phyloP scores from a whole-genome alignment of 805 yeast genomes.

The Pichia eremophila region DNA sequence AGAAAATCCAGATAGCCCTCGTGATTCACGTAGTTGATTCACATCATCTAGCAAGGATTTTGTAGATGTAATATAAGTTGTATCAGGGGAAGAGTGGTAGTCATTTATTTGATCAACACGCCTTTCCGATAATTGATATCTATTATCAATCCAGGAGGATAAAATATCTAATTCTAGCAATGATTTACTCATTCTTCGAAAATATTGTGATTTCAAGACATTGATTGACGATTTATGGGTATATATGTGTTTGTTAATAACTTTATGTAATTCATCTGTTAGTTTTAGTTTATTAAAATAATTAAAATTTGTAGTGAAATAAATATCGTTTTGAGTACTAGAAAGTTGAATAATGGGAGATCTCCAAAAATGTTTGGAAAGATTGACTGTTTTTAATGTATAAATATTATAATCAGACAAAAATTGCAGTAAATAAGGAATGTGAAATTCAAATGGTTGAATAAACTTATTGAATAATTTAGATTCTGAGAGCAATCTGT shows the following conservation, averaged over 20 bases:
- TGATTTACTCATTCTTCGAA: slow-evolving; percentile 50
- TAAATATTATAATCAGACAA: slow-evolving; percentile 72
- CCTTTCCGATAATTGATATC: slow-evolving; percentile 34
- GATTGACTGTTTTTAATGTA: slow-evolving; percentile 72
- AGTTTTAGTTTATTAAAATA: slow-evolving; percentile 19
- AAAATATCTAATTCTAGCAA: slow-evolving; percentile 64
- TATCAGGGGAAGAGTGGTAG: slow-evolving; percentile 4
- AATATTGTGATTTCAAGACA: slow-evolving; percentile 24
- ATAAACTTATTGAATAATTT: slow-evolving; percentile 27
- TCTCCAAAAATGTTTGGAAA: slow-evolving; percentile 43
- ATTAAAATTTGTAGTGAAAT: slow-evolving; percentile 17
- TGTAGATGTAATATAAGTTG: slow-evolving; percentile 35
- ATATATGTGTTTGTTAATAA: slow-evolving; percentile 20
- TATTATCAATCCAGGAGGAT: slow-evolving; percentile 53
- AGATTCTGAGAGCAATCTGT: slow-evolving; percentile 39
- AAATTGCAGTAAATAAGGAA: slow-evolving; percentile 71
- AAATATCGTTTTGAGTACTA: slow-evolving; percentile 9
- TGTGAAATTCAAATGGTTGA: slow-evolving; percentile 70
- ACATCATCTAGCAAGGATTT: slow-evolving; percentile 54
- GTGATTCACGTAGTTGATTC: slow-evolving; percentile 35
- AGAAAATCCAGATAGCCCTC: slow-evolving; percentile 26
- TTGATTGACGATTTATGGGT: slow-evolving; percentile 10
- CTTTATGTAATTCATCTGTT: slow-evolving; percentile 25
- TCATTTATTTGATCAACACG: slow-evolving; percentile 33
- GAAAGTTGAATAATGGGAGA: slow-evolving; percentile 33